phyloP scores from a whole-genome alignment of 306 rosid genomes.

The Cicer pinnatifidum region DNA sequence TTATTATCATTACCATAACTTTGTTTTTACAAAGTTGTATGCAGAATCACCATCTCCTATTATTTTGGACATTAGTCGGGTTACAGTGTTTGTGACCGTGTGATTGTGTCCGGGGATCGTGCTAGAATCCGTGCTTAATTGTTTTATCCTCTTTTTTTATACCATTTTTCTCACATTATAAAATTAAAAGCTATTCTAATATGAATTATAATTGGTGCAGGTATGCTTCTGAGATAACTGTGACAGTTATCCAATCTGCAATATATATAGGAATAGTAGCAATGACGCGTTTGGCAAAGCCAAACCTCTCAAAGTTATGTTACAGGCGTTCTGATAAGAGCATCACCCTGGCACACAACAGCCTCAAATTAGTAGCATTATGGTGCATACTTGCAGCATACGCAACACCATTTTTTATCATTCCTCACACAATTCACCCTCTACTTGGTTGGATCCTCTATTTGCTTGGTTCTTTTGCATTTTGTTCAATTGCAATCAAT shows the following conservation, averaged over 20 bases:
- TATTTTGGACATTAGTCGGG: too few species aligned
- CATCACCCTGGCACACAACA: slow-evolving; percentile 51
- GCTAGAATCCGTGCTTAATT: background rate
- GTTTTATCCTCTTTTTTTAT: background rate
- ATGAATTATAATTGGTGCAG: slow-evolving; percentile 47
- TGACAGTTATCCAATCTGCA: slow-evolving; percentile 58
- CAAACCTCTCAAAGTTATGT: slow-evolving; percentile 73
- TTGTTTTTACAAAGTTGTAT: too few species aligned
- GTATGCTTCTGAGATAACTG: slow-evolving; percentile 71
- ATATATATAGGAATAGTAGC: slow-evolving; percentile 63
- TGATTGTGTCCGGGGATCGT: too few species aligned
- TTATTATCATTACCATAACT: too few species aligned
- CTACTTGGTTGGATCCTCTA: slow-evolving; percentile 76
- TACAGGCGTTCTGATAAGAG: slow-evolving; percentile 69
- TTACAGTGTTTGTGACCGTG: too few species aligned
- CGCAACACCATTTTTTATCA: slow-evolving; percentile 59
- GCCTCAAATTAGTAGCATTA: slow-evolving; percentile 60
- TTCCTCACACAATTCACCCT: slow-evolving; percentile 88
- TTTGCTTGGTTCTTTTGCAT: slow-evolving; percentile 63
- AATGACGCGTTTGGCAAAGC: slow-evolving; percentile 71
- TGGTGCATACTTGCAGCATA: slow-evolving; percentile 83
- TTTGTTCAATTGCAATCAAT: slow-evolving; percentile 59
- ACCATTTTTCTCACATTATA: background rate
- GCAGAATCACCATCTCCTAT: too few species aligned
- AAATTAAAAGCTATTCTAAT: background rate